Evolutionary conservation across 1,284 basidiomycete species (phyloP).

Genomic region (Puccinia hordei): DNA sequence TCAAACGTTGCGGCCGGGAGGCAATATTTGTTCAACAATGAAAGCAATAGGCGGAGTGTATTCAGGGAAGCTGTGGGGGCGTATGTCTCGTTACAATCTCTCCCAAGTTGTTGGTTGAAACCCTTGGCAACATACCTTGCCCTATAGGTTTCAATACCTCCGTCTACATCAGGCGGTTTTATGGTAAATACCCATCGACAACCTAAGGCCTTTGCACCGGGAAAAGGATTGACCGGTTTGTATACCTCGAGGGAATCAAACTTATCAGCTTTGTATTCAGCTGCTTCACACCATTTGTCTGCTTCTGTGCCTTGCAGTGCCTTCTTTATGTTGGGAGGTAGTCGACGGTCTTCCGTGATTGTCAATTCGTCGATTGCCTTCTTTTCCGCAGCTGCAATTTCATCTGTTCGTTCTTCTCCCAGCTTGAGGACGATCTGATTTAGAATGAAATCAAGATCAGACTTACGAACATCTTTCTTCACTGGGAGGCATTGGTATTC

Average conservation of each 20-base stretch:
- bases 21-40: not conserved
- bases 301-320: no score
- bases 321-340: no score
- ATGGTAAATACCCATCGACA: no score
- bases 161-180: not conserved
- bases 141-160: not conserved
- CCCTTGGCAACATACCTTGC: conserved; percentile 5
- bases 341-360: no score
- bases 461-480: no score
- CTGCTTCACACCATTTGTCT: not conserved
- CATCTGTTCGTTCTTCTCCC: no score
- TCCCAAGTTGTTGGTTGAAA: not conserved
- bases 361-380: no score
- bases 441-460: no score
- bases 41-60: not conserved
- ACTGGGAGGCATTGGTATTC: not conserved
- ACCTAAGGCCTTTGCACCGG: no score
- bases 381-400: no score
- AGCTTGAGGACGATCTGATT: no score
- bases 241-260: not conserved
- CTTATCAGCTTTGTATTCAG: not conserved
- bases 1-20: not conserved
- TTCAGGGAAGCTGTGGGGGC: not conserved
- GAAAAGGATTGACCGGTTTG: not conserved
- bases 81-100: not conserved